These are phyloP conservation scores for Onygenales sp. DNA, from an alignment of 2,329 filamentous ascomycete genomes.

Conservation along the genomic window DNA sequence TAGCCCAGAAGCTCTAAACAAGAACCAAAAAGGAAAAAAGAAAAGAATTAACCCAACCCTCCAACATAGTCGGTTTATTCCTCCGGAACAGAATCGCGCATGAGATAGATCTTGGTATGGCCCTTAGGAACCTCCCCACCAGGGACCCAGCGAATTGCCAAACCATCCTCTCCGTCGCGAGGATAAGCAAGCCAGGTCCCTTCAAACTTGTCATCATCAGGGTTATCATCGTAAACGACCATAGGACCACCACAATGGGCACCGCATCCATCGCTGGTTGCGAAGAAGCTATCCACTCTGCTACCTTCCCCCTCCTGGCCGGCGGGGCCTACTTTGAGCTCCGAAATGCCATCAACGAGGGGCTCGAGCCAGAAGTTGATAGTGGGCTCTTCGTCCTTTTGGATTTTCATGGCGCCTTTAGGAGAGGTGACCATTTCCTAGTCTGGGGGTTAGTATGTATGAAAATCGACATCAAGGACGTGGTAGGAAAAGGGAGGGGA, in stretches of 20 bases:
- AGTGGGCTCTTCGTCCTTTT: too few species aligned
- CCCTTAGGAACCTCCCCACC: neutral
- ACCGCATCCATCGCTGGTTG: neutral
- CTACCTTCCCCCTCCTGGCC: too few species aligned
- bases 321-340: too few species aligned
- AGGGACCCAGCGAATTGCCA: neutral
- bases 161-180: neutral
- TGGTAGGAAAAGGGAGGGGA: too few species aligned
- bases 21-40: neutral
- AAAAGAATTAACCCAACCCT: neutral
- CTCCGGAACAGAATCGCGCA: neutral
- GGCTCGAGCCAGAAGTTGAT: too few species aligned
- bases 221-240: neutral
- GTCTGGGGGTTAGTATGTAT: too few species aligned
- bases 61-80: neutral
- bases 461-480: too few species aligned
- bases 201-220: neutral
- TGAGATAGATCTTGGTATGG: neutral
- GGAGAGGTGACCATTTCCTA: too few species aligned
- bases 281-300: neutral
- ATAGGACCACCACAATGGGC: neutral
- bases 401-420: too few species aligned
- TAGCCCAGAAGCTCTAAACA: neutral
- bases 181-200: conserved; percentile 1
- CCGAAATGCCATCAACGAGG: too few species aligned